Evolutionary conservation across 1,284 basidiomycete species (phyloP), one percentile per base, ranked within the genome.

Genomic region (Anthracocystis walkeri): DNA sequence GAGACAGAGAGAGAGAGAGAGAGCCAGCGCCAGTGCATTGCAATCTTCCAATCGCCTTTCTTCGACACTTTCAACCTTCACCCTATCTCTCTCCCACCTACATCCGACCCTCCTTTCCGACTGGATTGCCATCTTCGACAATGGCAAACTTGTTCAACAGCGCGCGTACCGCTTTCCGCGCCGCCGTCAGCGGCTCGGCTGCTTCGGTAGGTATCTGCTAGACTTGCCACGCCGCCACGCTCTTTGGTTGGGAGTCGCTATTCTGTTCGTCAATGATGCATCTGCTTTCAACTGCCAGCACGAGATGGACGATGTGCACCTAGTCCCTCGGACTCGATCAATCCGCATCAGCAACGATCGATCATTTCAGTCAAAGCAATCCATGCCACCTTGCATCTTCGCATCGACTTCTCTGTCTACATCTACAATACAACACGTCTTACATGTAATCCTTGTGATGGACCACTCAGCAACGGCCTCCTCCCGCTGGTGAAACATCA

Each of bases 141-240:
- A 76, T 76, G 74, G 69, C 74, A 59, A 72, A 65, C 69, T 63
- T 76, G 69, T 66, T 76, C 74, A 76, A 72, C 74, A 68, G 65
- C 51, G 74, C 74, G 50, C 65, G 74, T 53, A 63, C 65, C 31
- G 74, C 74, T n/a, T 68, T 76, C 65, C 69, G 74, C 51, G 65
- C 68, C 57, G 68, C 68, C 64, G 63, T 65, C 58, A 76, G 72
- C 56, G 73, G 73, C 65, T 65, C 73, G 58, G 64, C 73, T 41
- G 73, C 67, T 53, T 75, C 73, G 67, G 73, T 75, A 75, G 67
- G 73, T 75, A 64, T 67, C 35, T 10, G 7, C 31, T 21, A 45
- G 21, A 31, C 38, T 35, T 55, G 31, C 21, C 46, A 49, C n/a
- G 49, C 49, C 53, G 40, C 29, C 21, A 44, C 21, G 27, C n/a